Evolutionary conservation across 2,329 filamentous ascomycete species (phyloP), one percentile per base, ranked within the genome.

Genomic region (Penicillium oxalicum): DNA sequence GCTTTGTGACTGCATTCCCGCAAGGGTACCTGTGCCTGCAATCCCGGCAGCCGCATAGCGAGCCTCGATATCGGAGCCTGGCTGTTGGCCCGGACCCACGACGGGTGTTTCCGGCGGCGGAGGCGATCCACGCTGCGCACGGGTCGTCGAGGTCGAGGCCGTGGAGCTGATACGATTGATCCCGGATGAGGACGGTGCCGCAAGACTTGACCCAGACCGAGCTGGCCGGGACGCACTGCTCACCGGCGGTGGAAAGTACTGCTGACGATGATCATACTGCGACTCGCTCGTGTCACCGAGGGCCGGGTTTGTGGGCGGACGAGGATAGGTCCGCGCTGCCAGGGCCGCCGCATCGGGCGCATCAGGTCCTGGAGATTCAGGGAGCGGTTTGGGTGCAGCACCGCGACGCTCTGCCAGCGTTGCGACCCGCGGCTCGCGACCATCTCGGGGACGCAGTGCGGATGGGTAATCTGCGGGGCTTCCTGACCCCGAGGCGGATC

Each of bases 61-160:
- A 44, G 89, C 88, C 67, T 95, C 91, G 59, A 96, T 95, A 48
- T 88, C 88, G 36, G 87, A 88, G 46, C 83, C 82, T 2, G 85
- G 82, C n/a, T 83, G 76, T 45, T 76, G 77, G 13, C 81, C 83
- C 1, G 86, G 87, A 36, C 86, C 87, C 28, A 86, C 79, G 52
- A 91, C 79, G 29, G 93, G 89, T 0, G 93, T 97, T 67, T 97
- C 91, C 7, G 93, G 93, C 1, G 93, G 93, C 4, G 93, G 91
- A 4, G 93, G 93, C 27, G 91, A 97, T 38, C 93, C 93, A 59
- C 93, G 81, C 63, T 87, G 91, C 18, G 93, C 93, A 56, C 88
- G 83, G 2, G 91, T 96, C 0, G 93, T 98, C 2, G 91, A 95
- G 9, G 84, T 95, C 0, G 93, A 97, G 11, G 91, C 90, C 6